Evolutionary conservation across 805 yeast species (phyloP), one percentile per base, ranked within the genome.

Genomic region (Barnettozyma sucrosica): DNA sequence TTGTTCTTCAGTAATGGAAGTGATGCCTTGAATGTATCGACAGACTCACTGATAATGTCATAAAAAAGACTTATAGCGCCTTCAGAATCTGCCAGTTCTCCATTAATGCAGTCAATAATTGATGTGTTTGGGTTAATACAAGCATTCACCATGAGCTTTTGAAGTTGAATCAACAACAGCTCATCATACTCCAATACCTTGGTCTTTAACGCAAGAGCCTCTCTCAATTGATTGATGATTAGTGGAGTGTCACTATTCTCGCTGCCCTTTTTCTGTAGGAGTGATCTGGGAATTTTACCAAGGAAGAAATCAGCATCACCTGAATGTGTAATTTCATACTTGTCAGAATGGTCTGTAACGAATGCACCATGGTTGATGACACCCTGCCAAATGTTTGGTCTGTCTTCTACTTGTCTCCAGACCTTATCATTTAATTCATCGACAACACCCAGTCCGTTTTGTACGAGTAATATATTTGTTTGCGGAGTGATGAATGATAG

Each of bases 41-140:
- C 41, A 3, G 68, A 51, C 46, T 70, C 75, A 4, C 51, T 53
- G 11, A 70, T 60, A 38, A 70, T 65, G 14, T 63, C 62, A 10
- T 49, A 48, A 47, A 69, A 71, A 3, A 68, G 43, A 1, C 52
- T 54, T 20, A 54, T 54, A 48, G 83, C 66, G 8, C 76, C 72
- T 2, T 64, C 67, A 14, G 76, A 57, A 2, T 72, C 64, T 52
- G 78, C 87, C 2, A 92, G 66, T 44, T 84, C 87, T 30, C 95
- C 95, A 59, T 93, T 93, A 34, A 73, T 61, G 59, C 93, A 85
- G 62, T 87, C 85, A 23, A 86, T 66, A 20, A 89, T 68, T 0
- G 96, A 84, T 0, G 97, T 85, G 25, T 85, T 68, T 0, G 97
- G 85, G 59, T 93, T 92, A 54, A 92, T 81, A 58, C 93, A 86